These are phyloP conservation scores for Centaurea solstitialis DNA, from an alignment of 129 eudicot genomes.

Conservation along the genomic window DNA sequence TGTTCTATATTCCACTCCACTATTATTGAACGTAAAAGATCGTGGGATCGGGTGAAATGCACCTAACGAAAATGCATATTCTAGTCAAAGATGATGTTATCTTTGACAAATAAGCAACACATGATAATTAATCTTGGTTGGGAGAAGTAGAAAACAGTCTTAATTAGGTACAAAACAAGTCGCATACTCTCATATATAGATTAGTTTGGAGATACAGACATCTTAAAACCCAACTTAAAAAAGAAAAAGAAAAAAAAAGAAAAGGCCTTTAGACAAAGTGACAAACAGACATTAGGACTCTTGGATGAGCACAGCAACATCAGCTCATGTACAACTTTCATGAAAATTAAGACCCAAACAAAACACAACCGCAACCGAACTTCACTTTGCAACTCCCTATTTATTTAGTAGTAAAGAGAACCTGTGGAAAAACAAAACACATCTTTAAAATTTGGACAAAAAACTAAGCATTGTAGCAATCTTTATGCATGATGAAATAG, in stretches of 20 bases:
- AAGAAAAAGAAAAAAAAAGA: no score
- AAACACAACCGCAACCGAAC: background rate
- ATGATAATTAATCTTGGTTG: background rate
- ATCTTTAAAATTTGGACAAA: background rate
- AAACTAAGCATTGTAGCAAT: background rate
- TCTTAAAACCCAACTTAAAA: background rate
- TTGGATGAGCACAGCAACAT: background rate
- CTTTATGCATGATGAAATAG: background rate
- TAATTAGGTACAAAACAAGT: slow-evolving; percentile 22
- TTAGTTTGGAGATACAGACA: slow-evolving; percentile 3
- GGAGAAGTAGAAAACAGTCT: slow-evolving; percentile 21
- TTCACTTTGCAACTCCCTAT: slow-evolving; percentile 19
- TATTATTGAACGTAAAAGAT: slow-evolving; percentile 14
- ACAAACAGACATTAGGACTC: background rate
- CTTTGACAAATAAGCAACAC: slow-evolving; percentile 14
- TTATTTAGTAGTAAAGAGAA: slow-evolving; percentile 65
- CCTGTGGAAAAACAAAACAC: slow-evolving; percentile 35
- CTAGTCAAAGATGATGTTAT: background rate
- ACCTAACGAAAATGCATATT: background rate
- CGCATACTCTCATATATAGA: slow-evolving; percentile 18
- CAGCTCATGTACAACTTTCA: background rate
- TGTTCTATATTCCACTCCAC: slow-evolving; percentile 22
- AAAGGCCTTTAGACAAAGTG: slow-evolving; percentile 13
- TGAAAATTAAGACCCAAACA: background rate
- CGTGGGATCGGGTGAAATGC: slow-evolving; percentile 7